Base-by-base conservation (phyloP, 495 filamentous ascomycete genomes). In the Chaetomium fimeti region DNA sequence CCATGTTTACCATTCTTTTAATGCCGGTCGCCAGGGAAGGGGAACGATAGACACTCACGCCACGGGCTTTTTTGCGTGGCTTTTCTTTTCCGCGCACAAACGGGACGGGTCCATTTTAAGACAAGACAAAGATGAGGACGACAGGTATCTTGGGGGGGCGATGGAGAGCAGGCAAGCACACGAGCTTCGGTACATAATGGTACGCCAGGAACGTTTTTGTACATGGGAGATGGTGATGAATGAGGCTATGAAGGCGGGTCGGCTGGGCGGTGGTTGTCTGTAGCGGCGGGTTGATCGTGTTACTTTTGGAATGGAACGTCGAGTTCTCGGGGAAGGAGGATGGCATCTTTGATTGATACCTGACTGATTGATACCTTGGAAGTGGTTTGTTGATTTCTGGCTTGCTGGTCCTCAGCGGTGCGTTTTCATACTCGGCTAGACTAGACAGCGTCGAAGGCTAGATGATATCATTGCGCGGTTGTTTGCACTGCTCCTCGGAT, bases 11-110 rank as follows among this genome's bases (percentile, higher is more conserved):
- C 1, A 20, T 49, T n/a, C 16, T 63, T 63, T 63, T 62, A 58
- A 66, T 62, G 38, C 53, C 64, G 53, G 59, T 57, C 53, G 20
- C 55, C 32, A 28, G 13, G 29, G 54, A 22, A 52, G 16, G 11
- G 22, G 24, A 32, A 42, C 29, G 47, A 27, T 13, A 24, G 52
- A 40, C 29, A 38, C 29, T 6, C 51, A 53, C 25, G 51, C 5
- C 18, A 53, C 51, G 12, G n/a, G 53, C 16, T 49, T 2, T 11
- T 20, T 49, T 22, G 16, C 53, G 29, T 56, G 18, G 28, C 22
- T 52, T 28, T 53, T 53, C 16, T 53, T 28, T 53, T 32, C 51
- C 51, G n/a, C 51, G 27, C 27, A 5, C 24, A n/a, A 0, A 53
- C 16, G 45, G 51, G 51, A 32, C 49, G 49, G 49, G 25, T 28